These are phyloP conservation scores for Dictyostelium capitatum DNA, from an alignment of 78 protist genomes.

Conservation along the genomic window DNA sequence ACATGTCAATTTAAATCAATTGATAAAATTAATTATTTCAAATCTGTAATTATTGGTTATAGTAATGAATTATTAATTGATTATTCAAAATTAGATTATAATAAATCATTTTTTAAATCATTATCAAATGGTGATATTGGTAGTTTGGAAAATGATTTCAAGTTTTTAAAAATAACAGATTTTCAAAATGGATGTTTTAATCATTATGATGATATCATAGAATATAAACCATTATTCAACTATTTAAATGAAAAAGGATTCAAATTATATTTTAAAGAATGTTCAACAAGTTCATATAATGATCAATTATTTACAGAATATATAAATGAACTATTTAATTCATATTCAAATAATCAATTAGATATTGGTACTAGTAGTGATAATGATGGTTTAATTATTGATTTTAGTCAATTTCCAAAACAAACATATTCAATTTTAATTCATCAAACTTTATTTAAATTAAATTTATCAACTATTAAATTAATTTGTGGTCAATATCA, in stretches of 20 bases:
- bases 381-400: background rate
- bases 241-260: background rate
- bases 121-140: background rate
- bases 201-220: background rate
- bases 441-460: background rate
- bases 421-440: background rate
- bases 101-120: background rate
- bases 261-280: no score
- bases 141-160: background rate
- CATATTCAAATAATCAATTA: no score
- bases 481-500: background rate
- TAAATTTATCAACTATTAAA: background rate
- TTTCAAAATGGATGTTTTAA: background rate
- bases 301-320: background rate
- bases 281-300: no score
- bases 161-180: background rate
- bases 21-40: background rate
- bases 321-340: background rate
- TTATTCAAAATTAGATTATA: background rate
- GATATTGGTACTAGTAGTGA: no score
- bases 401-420: background rate
- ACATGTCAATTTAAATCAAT: background rate
- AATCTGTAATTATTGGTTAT: background rate
- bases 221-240: background rate
- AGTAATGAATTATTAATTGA: background rate